phyloP scores from a whole-genome alignment of 2,329 filamentous ascomycete species.

The Trichoderma sp. region DNA sequence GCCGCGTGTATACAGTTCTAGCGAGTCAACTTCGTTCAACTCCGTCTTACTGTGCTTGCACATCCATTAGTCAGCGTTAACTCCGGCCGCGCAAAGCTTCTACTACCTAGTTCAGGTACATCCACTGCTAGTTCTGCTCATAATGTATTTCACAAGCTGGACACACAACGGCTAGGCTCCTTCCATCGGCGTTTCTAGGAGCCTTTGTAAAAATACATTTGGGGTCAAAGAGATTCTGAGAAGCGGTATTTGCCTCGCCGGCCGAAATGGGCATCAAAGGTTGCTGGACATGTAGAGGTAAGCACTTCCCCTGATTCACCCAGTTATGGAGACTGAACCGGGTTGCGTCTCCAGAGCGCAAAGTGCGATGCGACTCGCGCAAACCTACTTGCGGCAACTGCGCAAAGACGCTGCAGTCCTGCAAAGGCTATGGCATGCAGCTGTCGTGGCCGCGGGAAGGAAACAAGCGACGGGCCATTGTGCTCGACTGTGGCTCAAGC shows the following conservation, averaged over 20 bases:
- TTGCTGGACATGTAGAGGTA: conserved; percentile 16
- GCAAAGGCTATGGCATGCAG: conserved; percentile 25
- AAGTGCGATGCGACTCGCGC: conserved; percentile 19
- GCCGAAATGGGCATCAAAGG: conserved; percentile 6
- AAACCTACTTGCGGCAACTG: conserved; percentile 22
- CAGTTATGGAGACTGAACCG: neutral
- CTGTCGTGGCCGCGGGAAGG: conserved; percentile 24
- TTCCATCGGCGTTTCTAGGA: neutral
- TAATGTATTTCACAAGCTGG: neutral
- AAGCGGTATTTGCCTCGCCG: neutral
- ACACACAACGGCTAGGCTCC: neutral
- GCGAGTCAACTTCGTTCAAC: neutral
- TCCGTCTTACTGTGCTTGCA: neutral
- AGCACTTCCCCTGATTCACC: neutral
- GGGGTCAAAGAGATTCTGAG: neutral
- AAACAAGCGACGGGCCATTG: conserved; percentile 17
- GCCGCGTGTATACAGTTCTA: neutral
- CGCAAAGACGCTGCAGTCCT: conserved; percentile 2
- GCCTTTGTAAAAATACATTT: neutral
- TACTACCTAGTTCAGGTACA: neutral
- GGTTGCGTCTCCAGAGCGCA: neutral
- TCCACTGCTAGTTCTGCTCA: neutral
- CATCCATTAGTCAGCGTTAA: conserved; percentile 3
- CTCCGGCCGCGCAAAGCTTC: neutral
- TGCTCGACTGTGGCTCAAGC: neutral